phyloP scores from a whole-genome alignment of 805 yeast species.

The Kodamaea hsintzibuensis region DNA sequence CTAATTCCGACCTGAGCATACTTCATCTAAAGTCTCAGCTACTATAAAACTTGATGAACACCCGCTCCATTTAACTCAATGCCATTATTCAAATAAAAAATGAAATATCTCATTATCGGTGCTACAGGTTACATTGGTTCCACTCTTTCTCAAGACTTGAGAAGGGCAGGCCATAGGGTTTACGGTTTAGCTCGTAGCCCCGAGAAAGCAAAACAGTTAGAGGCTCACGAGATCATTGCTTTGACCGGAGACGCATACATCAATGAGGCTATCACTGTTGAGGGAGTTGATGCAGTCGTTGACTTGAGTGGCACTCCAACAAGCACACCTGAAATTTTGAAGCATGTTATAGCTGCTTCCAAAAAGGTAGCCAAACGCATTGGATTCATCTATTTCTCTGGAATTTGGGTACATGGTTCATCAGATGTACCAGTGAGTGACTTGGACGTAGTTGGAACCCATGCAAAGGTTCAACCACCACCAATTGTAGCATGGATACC shows the following conservation, averaged over 20 bases:
- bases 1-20: too few relatives aligned
- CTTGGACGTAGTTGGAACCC: background rate
- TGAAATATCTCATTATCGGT: background rate
- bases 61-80: too few relatives aligned
- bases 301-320: conserved; percentile 1
- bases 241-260: background rate
- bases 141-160: background rate
- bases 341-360: background rate
- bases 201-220: background rate
- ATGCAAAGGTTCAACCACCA: background rate
- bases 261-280: background rate
- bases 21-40: too few relatives aligned
- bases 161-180: background rate
- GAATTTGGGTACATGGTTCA: conserved; percentile 9
- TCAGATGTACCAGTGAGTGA: conserved; percentile 2
- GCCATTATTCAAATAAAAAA: background rate
- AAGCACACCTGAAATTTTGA: background rate
- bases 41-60: too few relatives aligned
- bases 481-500: conserved; percentile 5
- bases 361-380: background rate
- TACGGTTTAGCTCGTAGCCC: conserved; percentile 1
- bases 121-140: conserved; percentile 4
- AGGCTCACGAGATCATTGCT: background rate
- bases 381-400: conserved; percentile 4
- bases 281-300: background rate